Percentiles rank a stretch among this genome's conserved stretches.
Conservation (phyloP, 352 stramenopile species). For the Phytophthora syringae region DNA sequence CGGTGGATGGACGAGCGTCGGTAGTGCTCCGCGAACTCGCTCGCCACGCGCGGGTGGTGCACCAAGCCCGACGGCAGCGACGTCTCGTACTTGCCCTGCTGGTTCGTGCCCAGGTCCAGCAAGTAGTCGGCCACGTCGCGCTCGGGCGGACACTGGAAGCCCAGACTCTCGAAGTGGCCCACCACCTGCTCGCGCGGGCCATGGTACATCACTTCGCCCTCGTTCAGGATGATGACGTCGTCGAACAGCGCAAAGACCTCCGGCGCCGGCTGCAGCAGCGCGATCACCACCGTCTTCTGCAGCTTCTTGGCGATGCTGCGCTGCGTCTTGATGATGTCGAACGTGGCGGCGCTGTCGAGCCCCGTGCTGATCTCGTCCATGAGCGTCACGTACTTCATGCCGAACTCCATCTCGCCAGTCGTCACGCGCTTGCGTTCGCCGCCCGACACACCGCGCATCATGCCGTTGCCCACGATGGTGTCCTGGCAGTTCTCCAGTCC, state of each 20-base stretch:
- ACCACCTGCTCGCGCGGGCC: too few species aligned
- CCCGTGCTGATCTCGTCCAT: constrained; percentile 85
- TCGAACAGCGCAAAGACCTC: constrained; percentile 61
- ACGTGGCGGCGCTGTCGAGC: constrained; percentile 64
- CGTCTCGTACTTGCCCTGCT: constrained; percentile 48
- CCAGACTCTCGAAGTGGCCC: too few species aligned
- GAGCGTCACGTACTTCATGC: constrained; percentile 73
- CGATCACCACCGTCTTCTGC: constrained; percentile 65
- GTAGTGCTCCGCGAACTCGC: constrained; percentile 43
- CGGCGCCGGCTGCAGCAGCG: constrained; percentile 84
- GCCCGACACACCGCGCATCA: too few species aligned
- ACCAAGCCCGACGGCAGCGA: constrained; percentile 11
- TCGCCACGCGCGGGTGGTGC: constrained; percentile 37
- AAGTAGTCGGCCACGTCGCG: too few species aligned
- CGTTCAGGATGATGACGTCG: too few species aligned
- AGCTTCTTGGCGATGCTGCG: constrained; percentile 51
- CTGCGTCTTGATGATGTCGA: constrained; percentile 58
- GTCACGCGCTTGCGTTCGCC: constrained; percentile 80
- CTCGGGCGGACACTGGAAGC: too few species aligned
- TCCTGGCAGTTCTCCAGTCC: too few species aligned
- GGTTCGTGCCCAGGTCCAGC: constrained; percentile 48
- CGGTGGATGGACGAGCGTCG: constrained; percentile 41
- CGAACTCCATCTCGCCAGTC: constrained; percentile 88
- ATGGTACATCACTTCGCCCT: too few species aligned
- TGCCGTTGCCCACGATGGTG: too few species aligned